Conservation (phyloP, 1,284 basidiomycete genomes). For the Mycena sp. region DNA sequence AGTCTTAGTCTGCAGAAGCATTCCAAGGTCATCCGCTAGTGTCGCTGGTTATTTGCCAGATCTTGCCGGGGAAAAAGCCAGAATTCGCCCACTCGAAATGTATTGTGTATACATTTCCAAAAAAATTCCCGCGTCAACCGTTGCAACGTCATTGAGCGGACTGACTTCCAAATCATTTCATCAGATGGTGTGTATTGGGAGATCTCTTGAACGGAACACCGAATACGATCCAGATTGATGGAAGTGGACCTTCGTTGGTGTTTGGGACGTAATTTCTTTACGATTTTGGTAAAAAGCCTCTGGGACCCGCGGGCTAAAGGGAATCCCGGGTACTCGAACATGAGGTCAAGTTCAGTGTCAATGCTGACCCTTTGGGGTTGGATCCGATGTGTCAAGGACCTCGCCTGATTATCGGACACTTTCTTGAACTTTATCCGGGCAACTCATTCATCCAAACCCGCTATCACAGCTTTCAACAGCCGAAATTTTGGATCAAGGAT, state of each 20-base stretch:
- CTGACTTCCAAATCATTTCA: slow-evolving; percentile 13
- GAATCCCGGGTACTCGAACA: not conserved
- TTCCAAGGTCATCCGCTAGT: too few relatives aligned
- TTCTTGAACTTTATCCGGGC: too few relatives aligned
- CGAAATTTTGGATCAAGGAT: too few relatives aligned
- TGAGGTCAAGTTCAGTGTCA: slow-evolving; percentile 1
- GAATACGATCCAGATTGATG: slow-evolving; percentile 1
- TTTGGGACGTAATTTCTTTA: not conserved
- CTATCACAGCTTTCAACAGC: too few relatives aligned
- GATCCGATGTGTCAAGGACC: too few relatives aligned
- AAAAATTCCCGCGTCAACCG: not conserved
- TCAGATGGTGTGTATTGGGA: too few relatives aligned
- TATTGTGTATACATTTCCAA: slow-evolving; percentile 12
- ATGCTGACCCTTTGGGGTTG: too few relatives aligned
- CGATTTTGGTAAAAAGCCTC: not conserved
- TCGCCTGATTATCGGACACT: too few relatives aligned
- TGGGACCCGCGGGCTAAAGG: not conserved
- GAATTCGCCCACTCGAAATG: not conserved
- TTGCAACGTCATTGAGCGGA: not conserved
- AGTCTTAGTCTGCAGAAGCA: too few relatives aligned
- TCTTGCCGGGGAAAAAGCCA: too few relatives aligned
- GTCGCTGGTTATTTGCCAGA: too few relatives aligned
- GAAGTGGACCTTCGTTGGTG: not conserved
- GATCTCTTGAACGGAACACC: slow-evolving; percentile 1
- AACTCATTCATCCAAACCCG: too few relatives aligned